A percentile compares a stretch with the other conserved stretches of the same genome.
Conservation (phyloP, 495 filamentous ascomycete species). For the Trichoderma orchidacearum region DNA sequence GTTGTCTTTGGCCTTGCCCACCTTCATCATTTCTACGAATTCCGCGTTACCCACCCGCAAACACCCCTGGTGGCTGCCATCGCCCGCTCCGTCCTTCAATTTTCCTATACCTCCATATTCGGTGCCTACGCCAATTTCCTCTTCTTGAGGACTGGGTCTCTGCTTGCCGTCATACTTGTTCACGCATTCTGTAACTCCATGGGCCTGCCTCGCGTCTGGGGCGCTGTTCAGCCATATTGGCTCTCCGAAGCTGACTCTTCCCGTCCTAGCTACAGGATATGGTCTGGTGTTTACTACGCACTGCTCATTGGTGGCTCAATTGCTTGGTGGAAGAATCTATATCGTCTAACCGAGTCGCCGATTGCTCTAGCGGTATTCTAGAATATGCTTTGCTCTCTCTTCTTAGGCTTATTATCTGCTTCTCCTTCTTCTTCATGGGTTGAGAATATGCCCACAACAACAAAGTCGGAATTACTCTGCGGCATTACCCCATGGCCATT, state of each 20-base stretch:
- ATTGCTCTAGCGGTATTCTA: conserved; percentile 28
- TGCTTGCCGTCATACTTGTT: conserved; percentile 55
- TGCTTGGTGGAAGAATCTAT: conserved; percentile 54
- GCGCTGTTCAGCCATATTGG: conserved; percentile 42
- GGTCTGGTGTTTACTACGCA: conserved; percentile 68
- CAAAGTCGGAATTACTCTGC: too few relatives aligned
- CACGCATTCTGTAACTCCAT: conserved; percentile 90
- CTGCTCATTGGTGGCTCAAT: conserved; percentile 58
- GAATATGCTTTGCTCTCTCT: background rate
- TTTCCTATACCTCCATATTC: conserved; percentile 87
- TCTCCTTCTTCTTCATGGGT: background rate
- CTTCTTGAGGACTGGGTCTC: conserved; percentile 74
- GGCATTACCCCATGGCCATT: too few relatives aligned
- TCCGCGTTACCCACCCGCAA: conserved; percentile 64
- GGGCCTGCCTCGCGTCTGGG: conserved; percentile 81
- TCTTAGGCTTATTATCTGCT: background rate
- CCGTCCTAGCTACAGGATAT: conserved; percentile 15
- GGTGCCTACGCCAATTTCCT: conserved; percentile 86
- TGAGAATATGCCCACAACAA: too few relatives aligned
- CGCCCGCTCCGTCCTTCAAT: conserved; percentile 65
- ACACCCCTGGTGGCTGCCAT: conserved; percentile 44
- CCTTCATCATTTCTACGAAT: conserved; percentile 94
- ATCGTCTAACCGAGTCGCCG: conserved; percentile 49
- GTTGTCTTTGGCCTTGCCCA: conserved; percentile 93
- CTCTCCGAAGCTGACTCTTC: background rate